Evolutionary conservation across 805 yeast species (phyloP).

Genomic region (Kuraishia hungarica): DNA sequence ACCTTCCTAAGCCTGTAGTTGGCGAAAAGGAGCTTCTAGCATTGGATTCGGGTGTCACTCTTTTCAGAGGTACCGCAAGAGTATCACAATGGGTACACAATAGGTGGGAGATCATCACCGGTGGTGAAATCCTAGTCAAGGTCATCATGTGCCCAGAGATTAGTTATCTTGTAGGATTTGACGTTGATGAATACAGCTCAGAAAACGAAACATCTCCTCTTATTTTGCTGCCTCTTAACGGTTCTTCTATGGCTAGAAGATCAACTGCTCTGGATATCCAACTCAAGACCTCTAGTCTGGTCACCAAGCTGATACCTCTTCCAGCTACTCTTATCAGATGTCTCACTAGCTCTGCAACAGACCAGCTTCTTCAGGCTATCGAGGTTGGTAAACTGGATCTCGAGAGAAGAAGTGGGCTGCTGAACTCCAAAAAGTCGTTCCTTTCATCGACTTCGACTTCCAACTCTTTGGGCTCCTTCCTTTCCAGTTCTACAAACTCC

Average conservation of each 20-base stretch:
- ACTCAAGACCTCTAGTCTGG: constrained; percentile 5
- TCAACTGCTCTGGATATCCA: constrained; percentile 14
- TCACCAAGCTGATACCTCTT: neutral
- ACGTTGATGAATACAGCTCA: neutral
- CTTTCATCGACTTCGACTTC: constrained; percentile 26
- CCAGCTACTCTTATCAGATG: constrained; percentile 4
- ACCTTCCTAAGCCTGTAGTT: constrained; percentile 2
- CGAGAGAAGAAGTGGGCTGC: constrained; percentile 4
- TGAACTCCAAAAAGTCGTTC: constrained; percentile 3
- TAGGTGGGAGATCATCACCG: constrained; percentile 19
- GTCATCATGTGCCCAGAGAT: constrained; percentile 4
- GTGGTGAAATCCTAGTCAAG: constrained; percentile 3
- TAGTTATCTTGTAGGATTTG: constrained; percentile 4
- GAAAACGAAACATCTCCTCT: constrained; percentile 2
- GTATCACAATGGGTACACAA: constrained; percentile 16
- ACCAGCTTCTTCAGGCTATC: constrained; percentile 4
- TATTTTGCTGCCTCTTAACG: constrained; percentile 10
- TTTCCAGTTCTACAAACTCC: constrained; percentile 4
- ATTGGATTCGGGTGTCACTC: constrained; percentile 3
- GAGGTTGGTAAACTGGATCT: constrained; percentile 4
- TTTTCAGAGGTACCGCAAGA: constrained; percentile 14
- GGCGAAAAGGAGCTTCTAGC: neutral
- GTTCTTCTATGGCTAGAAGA: constrained; percentile 10
- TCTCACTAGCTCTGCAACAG: constrained; percentile 4
- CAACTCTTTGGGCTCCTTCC: constrained; percentile 17